Conservation (phyloP, 805 yeast species). For the Wickerhamomyces bisporus region DNA sequence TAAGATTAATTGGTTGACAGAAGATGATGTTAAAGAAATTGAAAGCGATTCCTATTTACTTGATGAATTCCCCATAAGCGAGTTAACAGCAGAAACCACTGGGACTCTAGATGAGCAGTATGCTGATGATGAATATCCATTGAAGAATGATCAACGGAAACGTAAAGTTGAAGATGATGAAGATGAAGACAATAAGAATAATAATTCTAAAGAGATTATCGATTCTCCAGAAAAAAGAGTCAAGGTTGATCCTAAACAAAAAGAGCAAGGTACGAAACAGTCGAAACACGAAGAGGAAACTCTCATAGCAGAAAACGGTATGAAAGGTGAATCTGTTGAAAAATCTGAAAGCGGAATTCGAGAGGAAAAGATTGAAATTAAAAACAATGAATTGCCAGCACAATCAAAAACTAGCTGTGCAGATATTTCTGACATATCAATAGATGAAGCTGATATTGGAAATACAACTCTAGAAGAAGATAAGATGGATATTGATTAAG, state of each 20-base stretch:
- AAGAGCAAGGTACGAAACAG: not conserved
- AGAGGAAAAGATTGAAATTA: not conserved
- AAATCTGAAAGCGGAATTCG: not conserved
- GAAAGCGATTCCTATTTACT: conserved; percentile 16
- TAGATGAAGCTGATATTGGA: conserved; percentile 13
- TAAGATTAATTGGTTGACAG: conserved; percentile 24
- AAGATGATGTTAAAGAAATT: conserved; percentile 16
- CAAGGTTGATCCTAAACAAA: conserved; percentile 3
- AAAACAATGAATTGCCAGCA: not conserved
- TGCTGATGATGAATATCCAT: conserved; percentile 7
- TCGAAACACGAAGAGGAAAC: not conserved
- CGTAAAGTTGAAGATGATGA: conserved; percentile 1
- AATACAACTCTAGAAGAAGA: conserved; percentile 19
- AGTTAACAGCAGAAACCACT: not conserved
- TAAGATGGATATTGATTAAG: conserved; percentile 18
- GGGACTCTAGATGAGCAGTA: not conserved
- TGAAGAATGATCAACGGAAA: conserved; percentile 1
- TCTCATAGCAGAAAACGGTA: not conserved
- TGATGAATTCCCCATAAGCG: conserved; percentile 7
- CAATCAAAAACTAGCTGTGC: conserved; percentile 7
- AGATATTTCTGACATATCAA: conserved; percentile 21
- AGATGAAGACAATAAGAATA: conserved; percentile 4
- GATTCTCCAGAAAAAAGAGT: conserved; percentile 20
- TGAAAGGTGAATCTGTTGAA: not conserved
- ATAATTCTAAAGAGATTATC: not conserved